Evolutionary conservation across 441 rosid species (phyloP).

Genomic region (Biscutella auriculata): DNA sequence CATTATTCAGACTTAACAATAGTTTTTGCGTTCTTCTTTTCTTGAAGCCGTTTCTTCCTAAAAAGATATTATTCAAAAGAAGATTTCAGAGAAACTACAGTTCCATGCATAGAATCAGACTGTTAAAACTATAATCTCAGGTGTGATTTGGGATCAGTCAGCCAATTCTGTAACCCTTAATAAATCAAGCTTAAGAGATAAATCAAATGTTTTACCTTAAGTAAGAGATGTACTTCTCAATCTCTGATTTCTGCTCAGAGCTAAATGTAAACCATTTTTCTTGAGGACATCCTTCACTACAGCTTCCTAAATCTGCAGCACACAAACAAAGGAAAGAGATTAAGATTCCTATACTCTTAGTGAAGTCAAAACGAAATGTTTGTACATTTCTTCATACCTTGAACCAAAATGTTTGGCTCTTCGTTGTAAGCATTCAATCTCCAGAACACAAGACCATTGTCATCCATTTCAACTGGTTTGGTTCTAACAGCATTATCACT

Average conservation of each 20-base stretch:
- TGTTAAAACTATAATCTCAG: no score
- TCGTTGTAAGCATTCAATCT: conserved; percentile 31
- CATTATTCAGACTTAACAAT: not conserved
- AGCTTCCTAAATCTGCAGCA: conserved; percentile 38
- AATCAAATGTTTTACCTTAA: conserved; percentile 27
- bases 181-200: not conserved
- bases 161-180: no score
- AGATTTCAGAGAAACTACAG: not conserved
- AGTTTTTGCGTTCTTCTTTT: not conserved
- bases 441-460: conserved; percentile 51
- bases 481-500: conserved; percentile 62
- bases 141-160: no score
- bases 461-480: conserved; percentile 34
- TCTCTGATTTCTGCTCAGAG: conserved; percentile 41
- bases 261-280: conserved; percentile 65
- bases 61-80: not conserved
- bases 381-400: conserved; percentile 36
- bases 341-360: not conserved
- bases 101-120: no score
- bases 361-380: not conserved
- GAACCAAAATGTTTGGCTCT: conserved; percentile 44
- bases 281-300: conserved; percentile 20
- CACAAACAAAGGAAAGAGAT: not conserved
- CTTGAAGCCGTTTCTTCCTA: conserved; percentile 27
- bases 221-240: conserved; percentile 53